Evolutionary conservation across 306 rosid genomes (phyloP).

Genomic region (Cicer pinnatifidum): DNA sequence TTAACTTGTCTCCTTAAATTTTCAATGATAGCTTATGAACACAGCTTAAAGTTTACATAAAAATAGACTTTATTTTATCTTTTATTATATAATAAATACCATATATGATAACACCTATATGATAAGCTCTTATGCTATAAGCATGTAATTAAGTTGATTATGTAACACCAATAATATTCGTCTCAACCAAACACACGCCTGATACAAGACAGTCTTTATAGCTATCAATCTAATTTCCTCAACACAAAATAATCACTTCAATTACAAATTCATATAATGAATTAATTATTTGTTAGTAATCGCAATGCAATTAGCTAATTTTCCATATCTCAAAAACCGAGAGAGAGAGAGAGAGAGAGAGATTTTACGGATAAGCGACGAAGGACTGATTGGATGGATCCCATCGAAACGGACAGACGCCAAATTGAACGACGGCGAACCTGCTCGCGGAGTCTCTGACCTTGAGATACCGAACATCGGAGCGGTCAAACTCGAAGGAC

Average conservation of each 20-base stretch:
- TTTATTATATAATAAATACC: neutral
- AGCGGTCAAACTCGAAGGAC: constrained; percentile 75
- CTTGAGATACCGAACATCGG: constrained; percentile 84
- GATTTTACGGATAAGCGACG: constrained; percentile 74
- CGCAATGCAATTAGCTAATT: neutral
- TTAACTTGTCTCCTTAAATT: too few species aligned
- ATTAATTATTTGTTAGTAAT: neutral
- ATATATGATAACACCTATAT: neutral
- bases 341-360: neutral
- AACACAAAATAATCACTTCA: neutral
- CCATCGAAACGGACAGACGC: constrained; percentile 96
- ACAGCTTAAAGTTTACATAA: neutral
- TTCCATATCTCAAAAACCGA: neutral
- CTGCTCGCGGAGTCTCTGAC: constrained; percentile 85
- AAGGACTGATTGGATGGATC: constrained; percentile 61
- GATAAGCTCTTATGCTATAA: neutral
- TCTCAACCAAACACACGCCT: neutral
- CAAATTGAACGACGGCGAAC: constrained; percentile 88
- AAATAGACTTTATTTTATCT: neutral
- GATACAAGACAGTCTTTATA: neutral
- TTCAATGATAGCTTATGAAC: neutral
- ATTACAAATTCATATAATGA: neutral
- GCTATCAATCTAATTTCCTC: neutral
- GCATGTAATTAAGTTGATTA: neutral
- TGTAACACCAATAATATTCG: neutral